phyloP scores from a whole-genome alignment of 2,329 filamentous ascomycete species.

The Thielaviopsis musarum region DNA sequence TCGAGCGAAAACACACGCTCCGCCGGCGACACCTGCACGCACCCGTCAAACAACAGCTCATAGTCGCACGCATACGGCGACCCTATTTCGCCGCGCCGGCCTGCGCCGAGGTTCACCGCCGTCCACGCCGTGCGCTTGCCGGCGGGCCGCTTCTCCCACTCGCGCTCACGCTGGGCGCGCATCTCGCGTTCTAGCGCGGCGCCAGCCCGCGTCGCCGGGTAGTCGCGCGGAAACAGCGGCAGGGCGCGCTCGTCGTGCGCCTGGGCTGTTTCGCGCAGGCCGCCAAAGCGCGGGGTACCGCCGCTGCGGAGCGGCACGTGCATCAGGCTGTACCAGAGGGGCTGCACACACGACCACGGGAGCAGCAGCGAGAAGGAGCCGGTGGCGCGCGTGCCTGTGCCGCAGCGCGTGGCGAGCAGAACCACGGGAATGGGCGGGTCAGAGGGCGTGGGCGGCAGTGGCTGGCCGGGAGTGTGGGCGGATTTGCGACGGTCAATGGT shows the following conservation, averaged over 20 bases:
- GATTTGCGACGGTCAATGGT: slow-evolving; percentile 63
- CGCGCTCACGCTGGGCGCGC: slow-evolving; percentile 28
- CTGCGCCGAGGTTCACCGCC: slow-evolving; percentile 54
- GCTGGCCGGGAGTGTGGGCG: slow-evolving; percentile 42
- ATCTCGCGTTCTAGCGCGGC: slow-evolving; percentile 59
- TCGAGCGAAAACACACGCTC: slow-evolving; percentile 7
- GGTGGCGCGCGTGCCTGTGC: slow-evolving; percentile 31
- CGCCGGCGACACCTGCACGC: slow-evolving; percentile 5
- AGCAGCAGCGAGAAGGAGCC: slow-evolving; percentile 70
- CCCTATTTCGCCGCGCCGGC: slow-evolving; percentile 67
- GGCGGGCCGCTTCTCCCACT: slow-evolving; percentile 45
- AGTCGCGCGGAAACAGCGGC: slow-evolving; percentile 79
- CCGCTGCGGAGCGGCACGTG: slow-evolving; percentile 67
- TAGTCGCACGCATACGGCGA: slow-evolving; percentile 73
- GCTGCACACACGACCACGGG: slow-evolving; percentile 77
- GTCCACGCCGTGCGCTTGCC: slow-evolving; percentile 65
- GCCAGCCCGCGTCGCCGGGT: slow-evolving; percentile 62
- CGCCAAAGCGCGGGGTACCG: slow-evolving; percentile 67
- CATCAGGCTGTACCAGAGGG: slow-evolving; percentile 75
- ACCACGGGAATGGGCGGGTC: slow-evolving; percentile 70
- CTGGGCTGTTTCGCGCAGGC: slow-evolving; percentile 63
- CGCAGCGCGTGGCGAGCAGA: slow-evolving; percentile 42
- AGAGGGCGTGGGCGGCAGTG: slow-evolving; percentile 35
- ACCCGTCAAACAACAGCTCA: slow-evolving; percentile 41
- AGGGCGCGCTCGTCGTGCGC: slow-evolving; percentile 61